Conservation (phyloP, 73 alveolate genomes). For the Strombidium stylifer region DNA sequence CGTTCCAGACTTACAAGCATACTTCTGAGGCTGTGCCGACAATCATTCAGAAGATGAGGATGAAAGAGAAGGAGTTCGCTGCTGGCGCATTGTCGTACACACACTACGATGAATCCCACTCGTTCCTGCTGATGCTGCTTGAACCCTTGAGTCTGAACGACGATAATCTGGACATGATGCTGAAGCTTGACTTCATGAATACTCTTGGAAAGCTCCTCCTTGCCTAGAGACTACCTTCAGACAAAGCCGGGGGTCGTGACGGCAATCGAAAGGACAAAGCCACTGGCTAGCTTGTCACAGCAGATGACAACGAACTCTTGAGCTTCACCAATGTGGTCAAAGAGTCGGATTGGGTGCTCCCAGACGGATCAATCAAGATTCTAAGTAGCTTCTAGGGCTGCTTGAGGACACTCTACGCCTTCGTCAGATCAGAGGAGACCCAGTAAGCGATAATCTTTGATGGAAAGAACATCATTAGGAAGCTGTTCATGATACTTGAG, state of each 20-base stretch:
- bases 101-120: slow-evolving; percentile 16
- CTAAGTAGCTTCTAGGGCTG: slow-evolving; percentile 19
- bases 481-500: slow-evolving; percentile 24
- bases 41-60: slow-evolving; percentile 27
- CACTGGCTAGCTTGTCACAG: no score
- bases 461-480: slow-evolving; percentile 14
- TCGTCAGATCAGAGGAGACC: slow-evolving; percentile 19
- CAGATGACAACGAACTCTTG: no score
- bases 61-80: slow-evolving; percentile 6
- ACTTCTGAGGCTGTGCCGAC: slow-evolving; percentile 36
- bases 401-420: slow-evolving; percentile 15
- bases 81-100: slow-evolving; percentile 5
- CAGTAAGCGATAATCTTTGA: slow-evolving; percentile 20
- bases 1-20: slow-evolving; percentile 33
- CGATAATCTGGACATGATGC: slow-evolving; percentile 34
- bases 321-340: no score
- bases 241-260: neutral
- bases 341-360: no score
- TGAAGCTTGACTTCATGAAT: slow-evolving; percentile 5
- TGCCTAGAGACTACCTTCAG: slow-evolving; percentile 29
- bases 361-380: neutral
- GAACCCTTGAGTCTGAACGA: slow-evolving; percentile 60
- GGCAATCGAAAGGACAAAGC: no score
- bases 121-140: slow-evolving; percentile 36
- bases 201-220: slow-evolving; percentile 10